Conservation (phyloP, 1,284 basidiomycete genomes). For the Cutaneotrichosporon sp. region DNA sequence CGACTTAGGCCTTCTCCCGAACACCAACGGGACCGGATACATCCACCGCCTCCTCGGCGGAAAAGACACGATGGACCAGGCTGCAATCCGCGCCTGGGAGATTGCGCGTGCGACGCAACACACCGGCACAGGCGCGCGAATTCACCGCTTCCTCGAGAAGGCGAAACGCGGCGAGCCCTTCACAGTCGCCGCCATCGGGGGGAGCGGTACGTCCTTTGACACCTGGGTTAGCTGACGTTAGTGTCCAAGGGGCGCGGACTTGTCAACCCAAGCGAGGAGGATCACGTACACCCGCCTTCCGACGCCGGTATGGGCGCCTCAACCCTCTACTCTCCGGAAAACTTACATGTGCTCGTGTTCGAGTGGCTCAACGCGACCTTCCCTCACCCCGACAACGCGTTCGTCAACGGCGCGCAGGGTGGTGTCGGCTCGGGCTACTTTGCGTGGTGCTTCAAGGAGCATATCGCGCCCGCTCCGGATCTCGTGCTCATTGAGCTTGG, state of each 20-base stretch:
- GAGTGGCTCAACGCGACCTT: conserved; percentile 48
- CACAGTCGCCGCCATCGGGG: conserved; percentile 46
- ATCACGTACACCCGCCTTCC: not conserved
- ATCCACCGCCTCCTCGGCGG: conserved; percentile 7
- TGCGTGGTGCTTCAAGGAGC: conserved; percentile 51
- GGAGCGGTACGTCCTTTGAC: conserved; percentile 43
- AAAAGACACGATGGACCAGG: conserved; percentile 18
- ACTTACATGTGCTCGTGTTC: conserved; percentile 48
- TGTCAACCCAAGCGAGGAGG: conserved; percentile 15
- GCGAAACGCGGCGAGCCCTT: conserved; percentile 42
- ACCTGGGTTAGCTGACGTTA: conserved; percentile 15
- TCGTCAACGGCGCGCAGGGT: conserved; percentile 51
- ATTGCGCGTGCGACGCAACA: conserved; percentile 38
- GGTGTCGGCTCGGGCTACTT: conserved; percentile 50
- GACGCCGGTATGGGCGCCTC: conserved; percentile 29
- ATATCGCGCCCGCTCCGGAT: conserved; percentile 42
- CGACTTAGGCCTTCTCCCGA: not conserved
- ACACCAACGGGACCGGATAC: not conserved
- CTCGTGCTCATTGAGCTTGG: conserved; percentile 50
- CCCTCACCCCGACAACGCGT: conserved; percentile 38
- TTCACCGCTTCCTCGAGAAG: conserved; percentile 42
- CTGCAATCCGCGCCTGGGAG: conserved; percentile 36
- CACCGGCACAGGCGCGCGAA: conserved; percentile 38
- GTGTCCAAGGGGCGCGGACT: conserved; percentile 49
- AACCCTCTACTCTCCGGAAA: conserved; percentile 49